phyloP scores from a whole-genome alignment of 208 protist genomes.

The Leishmania tarentolae region DNA sequence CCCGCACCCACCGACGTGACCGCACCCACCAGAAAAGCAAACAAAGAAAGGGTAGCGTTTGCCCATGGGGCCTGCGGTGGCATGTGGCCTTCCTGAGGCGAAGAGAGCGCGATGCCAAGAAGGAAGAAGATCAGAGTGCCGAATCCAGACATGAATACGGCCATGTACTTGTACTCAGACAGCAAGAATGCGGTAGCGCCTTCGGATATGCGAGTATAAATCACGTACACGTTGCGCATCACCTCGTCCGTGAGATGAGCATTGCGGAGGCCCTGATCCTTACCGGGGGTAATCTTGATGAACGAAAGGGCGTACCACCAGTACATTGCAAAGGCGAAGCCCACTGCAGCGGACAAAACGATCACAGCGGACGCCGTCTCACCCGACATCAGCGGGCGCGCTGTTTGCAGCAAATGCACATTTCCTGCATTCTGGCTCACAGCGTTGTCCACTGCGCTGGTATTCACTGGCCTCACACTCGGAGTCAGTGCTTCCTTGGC shows the following conservation, averaged over 20 bases:
- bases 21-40: conserved; percentile 76
- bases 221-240: conserved; percentile 86
- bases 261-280: conserved; percentile 68
- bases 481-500: neutral
- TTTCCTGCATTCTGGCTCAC: neutral
- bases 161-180: conserved; percentile 89
- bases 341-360: conserved; percentile 50
- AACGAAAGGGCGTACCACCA: conserved; percentile 76
- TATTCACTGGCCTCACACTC: conserved; percentile 1
- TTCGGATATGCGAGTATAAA: conserved; percentile 77
- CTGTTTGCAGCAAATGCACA: neutral
- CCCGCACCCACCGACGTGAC: conserved; percentile 81
- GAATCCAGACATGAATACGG: conserved; percentile 76
- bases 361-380: conserved; percentile 47
- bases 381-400: conserved; percentile 38
- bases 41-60: conserved; percentile 64
- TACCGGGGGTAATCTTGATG: conserved; percentile 62
- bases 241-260: conserved; percentile 77
- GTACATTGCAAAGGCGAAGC: conserved; percentile 83
- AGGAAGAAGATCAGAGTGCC: conserved; percentile 78
- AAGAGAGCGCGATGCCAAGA: conserved; percentile 66
- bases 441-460: too few species aligned
- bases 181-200: conserved; percentile 83
- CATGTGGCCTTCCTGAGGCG: conserved; percentile 37
- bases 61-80: conserved; percentile 44